phyloP scores from a whole-genome alignment of 768 basidiomycete genomes.

The Postia placenta region DNA sequence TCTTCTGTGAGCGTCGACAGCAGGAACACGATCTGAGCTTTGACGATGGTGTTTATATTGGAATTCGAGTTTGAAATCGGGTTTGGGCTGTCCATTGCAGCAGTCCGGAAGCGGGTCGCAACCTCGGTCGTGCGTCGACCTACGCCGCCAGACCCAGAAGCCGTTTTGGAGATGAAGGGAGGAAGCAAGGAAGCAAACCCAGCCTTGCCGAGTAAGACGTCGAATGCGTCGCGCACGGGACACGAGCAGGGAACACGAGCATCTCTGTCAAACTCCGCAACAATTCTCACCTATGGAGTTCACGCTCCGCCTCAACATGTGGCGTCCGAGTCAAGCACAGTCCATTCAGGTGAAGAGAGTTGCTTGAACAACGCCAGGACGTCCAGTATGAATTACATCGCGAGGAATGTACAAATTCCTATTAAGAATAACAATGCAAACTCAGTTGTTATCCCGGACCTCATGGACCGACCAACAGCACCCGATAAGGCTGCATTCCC shows the following conservation, averaged over 20 bases:
- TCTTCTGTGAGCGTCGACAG: conserved; percentile 95
- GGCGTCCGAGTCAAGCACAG: conserved; percentile 15
- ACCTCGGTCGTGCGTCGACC: conserved; percentile 31
- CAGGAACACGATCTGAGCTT: conserved; percentile 96
- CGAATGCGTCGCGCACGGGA: conserved; percentile 12
- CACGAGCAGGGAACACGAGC: conserved; percentile 8
- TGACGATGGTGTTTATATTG: conserved; percentile 91
- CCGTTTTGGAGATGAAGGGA: conserved; percentile 25
- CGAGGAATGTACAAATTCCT: neutral
- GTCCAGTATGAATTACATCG: neutral
- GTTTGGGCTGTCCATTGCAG: conserved; percentile 84
- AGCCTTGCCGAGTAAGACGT: conserved; percentile 19
- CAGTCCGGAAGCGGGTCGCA: conserved; percentile 41
- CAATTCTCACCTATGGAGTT: too few relatives aligned
- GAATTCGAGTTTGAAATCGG: too few relatives aligned
- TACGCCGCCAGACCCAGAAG: conserved; percentile 29
- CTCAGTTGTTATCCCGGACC: too few relatives aligned
- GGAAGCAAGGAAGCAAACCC: conserved; percentile 12
- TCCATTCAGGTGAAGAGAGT: neutral
- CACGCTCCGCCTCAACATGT: conserved; percentile 18
- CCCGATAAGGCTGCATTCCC: too few relatives aligned
- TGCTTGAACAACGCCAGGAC: neutral
- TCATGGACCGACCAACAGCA: too few relatives aligned
- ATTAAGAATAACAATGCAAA: neutral
- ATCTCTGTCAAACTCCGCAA: conserved; percentile 13